These are phyloP conservation scores for Suhomyces pyralidae DNA, from an alignment of 805 yeast species.

Conservation along the genomic window DNA sequence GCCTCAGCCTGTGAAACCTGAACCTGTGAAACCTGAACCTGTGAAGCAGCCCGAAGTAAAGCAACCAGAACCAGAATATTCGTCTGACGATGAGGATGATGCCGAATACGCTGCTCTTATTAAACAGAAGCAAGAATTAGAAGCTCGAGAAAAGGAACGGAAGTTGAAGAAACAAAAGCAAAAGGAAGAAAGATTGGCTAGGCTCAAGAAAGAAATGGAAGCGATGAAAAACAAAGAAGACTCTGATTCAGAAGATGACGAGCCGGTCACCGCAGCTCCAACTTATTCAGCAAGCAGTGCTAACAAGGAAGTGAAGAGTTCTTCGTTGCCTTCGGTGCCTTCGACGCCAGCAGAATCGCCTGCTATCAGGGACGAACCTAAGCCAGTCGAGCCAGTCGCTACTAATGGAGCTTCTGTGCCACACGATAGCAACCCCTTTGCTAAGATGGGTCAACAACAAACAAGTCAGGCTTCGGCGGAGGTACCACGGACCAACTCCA, in stretches of 20 bases:
- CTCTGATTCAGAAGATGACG: constrained; percentile 34
- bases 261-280: constrained; percentile 19
- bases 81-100: constrained; percentile 39
- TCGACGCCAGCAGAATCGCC: constrained; percentile 1
- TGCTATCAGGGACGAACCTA: constrained; percentile 4
- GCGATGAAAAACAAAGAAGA: constrained; percentile 40
- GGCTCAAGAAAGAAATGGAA: constrained; percentile 57
- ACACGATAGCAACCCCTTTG: constrained; percentile 51
- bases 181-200: constrained; percentile 58
- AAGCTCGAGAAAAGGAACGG: constrained; percentile 40
- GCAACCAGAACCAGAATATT: constrained; percentile 6
- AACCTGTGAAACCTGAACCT: neutral
- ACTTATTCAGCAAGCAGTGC: constrained; percentile 17
- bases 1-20: neutral
- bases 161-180: constrained; percentile 53
- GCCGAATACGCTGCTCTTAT: constrained; percentile 49
- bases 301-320: constrained; percentile 6
- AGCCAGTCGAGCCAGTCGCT: constrained; percentile 9
- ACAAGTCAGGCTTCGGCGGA: constrained; percentile 7
- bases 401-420: constrained; percentile 8
- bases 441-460: constrained; percentile 25
- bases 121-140: constrained; percentile 43
- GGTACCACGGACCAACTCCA: constrained; percentile 25
- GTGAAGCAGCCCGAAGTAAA: neutral
- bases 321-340: constrained; percentile 2